A percentile compares a stretch with the other conserved stretches of the same genome.
These are phyloP conservation scores for Plectosphaerella cucumerina DNA, from an alignment of 2,329 filamentous ascomycete species.

Conservation along the genomic window DNA sequence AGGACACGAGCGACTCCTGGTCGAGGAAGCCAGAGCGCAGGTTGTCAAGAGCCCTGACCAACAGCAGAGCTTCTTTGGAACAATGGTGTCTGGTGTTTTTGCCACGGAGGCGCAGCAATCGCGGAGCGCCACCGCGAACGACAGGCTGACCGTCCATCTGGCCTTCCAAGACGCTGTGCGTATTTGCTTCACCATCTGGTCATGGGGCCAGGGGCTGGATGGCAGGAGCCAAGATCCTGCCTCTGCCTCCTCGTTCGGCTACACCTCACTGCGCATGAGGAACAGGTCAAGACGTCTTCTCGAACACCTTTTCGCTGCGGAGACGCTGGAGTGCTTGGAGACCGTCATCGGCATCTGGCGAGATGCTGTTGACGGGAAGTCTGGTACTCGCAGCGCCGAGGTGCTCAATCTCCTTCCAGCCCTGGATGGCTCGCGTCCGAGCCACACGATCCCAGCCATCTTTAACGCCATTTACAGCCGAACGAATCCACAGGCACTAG, in stretches of 20 bases:
- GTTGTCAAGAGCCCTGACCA: slow-evolving; percentile 75
- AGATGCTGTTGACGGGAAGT: slow-evolving; percentile 38
- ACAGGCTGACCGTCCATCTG: slow-evolving; percentile 86
- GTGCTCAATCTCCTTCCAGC: slow-evolving; percentile 87
- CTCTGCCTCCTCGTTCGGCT: slow-evolving; percentile 78
- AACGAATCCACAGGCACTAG: slow-evolving; percentile 77
- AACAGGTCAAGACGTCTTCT: slow-evolving; percentile 84
- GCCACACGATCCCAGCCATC: slow-evolving; percentile 86
- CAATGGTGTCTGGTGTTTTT: slow-evolving; percentile 90
- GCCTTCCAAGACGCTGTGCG: slow-evolving; percentile 95
- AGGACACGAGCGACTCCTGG: slow-evolving; percentile 76
- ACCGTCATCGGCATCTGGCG: slow-evolving; percentile 86
- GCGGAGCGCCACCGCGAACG: slow-evolving; percentile 86
- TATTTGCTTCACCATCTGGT: slow-evolving; percentile 92
- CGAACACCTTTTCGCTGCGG: slow-evolving; percentile 88
- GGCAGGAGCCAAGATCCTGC: slow-evolving; percentile 55
- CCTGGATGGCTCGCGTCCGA: slow-evolving; percentile 84
- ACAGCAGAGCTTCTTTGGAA: slow-evolving; percentile 84
- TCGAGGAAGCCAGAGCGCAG: slow-evolving; percentile 68
- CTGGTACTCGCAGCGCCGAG: slow-evolving; percentile 50
- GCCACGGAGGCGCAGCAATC: slow-evolving; percentile 70
- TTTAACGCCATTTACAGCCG: slow-evolving; percentile 96
- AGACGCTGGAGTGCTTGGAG: slow-evolving; percentile 89
- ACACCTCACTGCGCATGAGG: slow-evolving; percentile 86
- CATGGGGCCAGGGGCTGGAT: slow-evolving; percentile 72